Evolutionary conservation across 257 asterid species (phyloP).

Genomic region (Nicotiana noctiflora): DNA sequence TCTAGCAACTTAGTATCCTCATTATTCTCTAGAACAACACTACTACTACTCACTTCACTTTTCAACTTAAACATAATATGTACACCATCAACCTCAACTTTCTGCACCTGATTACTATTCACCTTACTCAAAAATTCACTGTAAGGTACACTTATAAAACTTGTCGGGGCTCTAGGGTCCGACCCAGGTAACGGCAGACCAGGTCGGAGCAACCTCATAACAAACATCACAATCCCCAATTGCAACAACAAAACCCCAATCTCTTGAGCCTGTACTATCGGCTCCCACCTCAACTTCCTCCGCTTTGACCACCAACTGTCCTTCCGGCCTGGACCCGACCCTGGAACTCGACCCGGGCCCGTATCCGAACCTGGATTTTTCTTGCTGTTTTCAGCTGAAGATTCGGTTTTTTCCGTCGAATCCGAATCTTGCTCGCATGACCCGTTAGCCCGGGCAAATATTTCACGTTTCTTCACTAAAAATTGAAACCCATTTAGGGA

Average conservation of each 20-base stretch:
- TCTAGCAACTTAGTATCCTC: constrained; percentile 58
- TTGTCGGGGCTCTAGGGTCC: constrained; percentile 58
- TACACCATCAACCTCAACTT: constrained; percentile 98
- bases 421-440: constrained; percentile 79
- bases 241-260: constrained; percentile 79
- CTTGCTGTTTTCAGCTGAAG: constrained; percentile 41
- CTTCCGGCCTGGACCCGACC: constrained; percentile 42
- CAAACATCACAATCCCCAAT: constrained; percentile 83
- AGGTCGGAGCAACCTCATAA: constrained; percentile 81
- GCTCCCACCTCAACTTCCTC: constrained; percentile 82
- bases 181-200: constrained; percentile 92
- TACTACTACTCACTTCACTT: constrained; percentile 36
- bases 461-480: constrained; percentile 4
- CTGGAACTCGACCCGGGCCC: constrained; percentile 14
- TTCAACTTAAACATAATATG: constrained; percentile 88
- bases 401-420: constrained; percentile 49
- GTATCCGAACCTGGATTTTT: constrained; percentile 17
- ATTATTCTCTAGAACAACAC: constrained; percentile 33
- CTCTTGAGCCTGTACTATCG: constrained; percentile 82
- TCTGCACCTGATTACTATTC: constrained; percentile 68
- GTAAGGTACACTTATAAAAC: constrained; percentile 73
- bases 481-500: constrained; percentile 13
- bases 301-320: constrained; percentile 50
- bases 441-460: constrained; percentile 46
- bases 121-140: constrained; percentile 83